These are phyloP conservation scores for Malus orientalis DNA, from an alignment of 306 rosid genomes.

Conservation along the genomic window DNA sequence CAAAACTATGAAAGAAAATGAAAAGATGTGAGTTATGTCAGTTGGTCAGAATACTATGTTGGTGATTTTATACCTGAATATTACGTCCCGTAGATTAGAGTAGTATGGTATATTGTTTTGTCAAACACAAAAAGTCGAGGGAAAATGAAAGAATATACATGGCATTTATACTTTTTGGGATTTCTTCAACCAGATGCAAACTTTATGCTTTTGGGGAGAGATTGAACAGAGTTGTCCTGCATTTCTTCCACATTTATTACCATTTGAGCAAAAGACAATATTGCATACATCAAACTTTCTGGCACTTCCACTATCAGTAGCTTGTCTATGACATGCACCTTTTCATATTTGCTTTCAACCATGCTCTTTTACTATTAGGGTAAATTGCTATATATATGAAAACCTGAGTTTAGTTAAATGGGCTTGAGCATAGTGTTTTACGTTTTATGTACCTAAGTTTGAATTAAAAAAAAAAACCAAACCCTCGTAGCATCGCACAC, in stretches of 20 bases:
- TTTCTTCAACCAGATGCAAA: background rate
- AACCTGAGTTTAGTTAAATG: background rate
- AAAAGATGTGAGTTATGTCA: too few relatives aligned
- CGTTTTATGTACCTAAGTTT: too few relatives aligned
- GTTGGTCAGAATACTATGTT: too few relatives aligned
- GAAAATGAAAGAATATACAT: background rate
- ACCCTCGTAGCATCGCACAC: too few relatives aligned
- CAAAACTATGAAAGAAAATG: too few relatives aligned
- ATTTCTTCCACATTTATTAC: background rate
- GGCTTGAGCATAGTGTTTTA: too few relatives aligned
- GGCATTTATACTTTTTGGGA: background rate
- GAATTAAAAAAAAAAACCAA: too few relatives aligned
- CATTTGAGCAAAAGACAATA: slow-evolving; percentile 12
- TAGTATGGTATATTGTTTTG: too few relatives aligned
- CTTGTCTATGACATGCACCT: slow-evolving; percentile 9
- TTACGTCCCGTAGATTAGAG: too few relatives aligned
- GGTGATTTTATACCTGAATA: too few relatives aligned
- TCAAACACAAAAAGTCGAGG: too few relatives aligned
- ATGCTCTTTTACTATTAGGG: background rate
- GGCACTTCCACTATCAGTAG: slow-evolving; percentile 9
- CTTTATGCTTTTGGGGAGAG: background rate
- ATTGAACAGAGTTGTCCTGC: background rate
- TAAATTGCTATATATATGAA: background rate
- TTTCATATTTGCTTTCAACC: slow-evolving; percentile 9
- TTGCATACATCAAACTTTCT: slow-evolving; percentile 17